Percentiles rank a stretch among this genome's conserved stretches.
These are phyloP conservation scores for Aspergillus baeticus DNA, from an alignment of 495 filamentous ascomycete species.

Conservation along the genomic window DNA sequence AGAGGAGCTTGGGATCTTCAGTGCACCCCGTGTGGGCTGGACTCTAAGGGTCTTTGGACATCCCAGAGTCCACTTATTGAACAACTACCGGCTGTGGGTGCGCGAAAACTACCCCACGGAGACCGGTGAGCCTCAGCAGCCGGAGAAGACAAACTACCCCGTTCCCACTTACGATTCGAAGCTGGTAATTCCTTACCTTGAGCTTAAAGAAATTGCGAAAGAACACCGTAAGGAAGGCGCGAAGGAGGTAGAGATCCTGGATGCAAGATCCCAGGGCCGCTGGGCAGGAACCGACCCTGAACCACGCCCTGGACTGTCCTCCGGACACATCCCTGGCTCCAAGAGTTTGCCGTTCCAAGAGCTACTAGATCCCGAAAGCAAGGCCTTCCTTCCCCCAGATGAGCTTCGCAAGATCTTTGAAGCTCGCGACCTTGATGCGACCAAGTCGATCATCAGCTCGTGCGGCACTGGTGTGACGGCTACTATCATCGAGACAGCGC, in stretches of 20 bases:
- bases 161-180: slow-evolving; percentile 52
- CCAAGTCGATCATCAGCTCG: slow-evolving; percentile 81
- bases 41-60: slow-evolving; percentile 89
- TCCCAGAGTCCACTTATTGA: slow-evolving; percentile 81
- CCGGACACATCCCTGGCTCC: slow-evolving; percentile 88
- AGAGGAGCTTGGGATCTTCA: slow-evolving; percentile 86
- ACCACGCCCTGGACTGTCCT: slow-evolving; percentile 80
- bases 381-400: slow-evolving; percentile 69
- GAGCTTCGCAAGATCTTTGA: slow-evolving; percentile 76
- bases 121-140: slow-evolving; percentile 65
- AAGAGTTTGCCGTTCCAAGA: slow-evolving; percentile 79
- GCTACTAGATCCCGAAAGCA: slow-evolving; percentile 78
- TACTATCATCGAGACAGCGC: slow-evolving; percentile 84
- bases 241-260: slow-evolving; percentile 81
- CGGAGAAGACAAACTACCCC: slow-evolving; percentile 55
- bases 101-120: slow-evolving; percentile 78
- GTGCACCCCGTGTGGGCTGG: slow-evolving; percentile 90
- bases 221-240: slow-evolving; percentile 76
- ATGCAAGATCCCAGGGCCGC: slow-evolving; percentile 77
- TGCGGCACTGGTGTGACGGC: slow-evolving; percentile 97
- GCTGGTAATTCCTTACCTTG: slow-evolving; percentile 69
- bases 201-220: slow-evolving; percentile 72
- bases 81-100: slow-evolving; percentile 92
- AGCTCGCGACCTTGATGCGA: slow-evolving; percentile 70
- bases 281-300: slow-evolving; percentile 84